Evolutionary conservation across 148 eudicot genomes (phyloP).

Genomic region (Cornus suecica): DNA sequence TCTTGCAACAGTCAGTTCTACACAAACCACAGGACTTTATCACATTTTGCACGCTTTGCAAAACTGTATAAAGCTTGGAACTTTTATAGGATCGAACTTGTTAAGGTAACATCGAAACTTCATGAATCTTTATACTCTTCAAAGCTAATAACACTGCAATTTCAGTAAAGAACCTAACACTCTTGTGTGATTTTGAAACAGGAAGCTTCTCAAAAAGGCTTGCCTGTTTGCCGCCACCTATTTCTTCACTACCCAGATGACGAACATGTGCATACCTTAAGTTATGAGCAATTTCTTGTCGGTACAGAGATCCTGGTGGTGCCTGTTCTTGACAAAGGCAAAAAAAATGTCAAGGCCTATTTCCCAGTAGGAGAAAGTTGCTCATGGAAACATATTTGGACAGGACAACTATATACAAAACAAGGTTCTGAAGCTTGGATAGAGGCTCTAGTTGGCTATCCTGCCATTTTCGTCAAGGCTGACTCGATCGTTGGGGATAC

Average conservation of each 20-base stretch:
- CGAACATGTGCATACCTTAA: constrained; percentile 68
- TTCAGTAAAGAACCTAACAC: background rate
- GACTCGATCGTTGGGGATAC: constrained; percentile 68
- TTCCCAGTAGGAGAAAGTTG: constrained; percentile 69
- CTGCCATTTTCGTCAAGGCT: constrained; percentile 82
- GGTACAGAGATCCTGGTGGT: constrained; percentile 89
- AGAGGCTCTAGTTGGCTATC: constrained; percentile 83
- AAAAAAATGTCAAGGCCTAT: constrained; percentile 64
- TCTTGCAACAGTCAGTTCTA: constrained; percentile 84
- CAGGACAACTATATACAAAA: constrained; percentile 50
- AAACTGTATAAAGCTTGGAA: constrained; percentile 95
- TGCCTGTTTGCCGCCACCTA: constrained; percentile 90
- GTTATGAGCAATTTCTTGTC: constrained; percentile 82
- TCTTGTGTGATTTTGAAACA: constrained; percentile 19
- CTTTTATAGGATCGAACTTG: constrained; percentile 87
- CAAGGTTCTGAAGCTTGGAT: constrained; percentile 66
- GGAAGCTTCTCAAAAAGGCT: constrained; percentile 89
- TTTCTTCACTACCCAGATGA: constrained; percentile 91
- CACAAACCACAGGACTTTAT: constrained; percentile 75
- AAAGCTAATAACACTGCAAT: background rate
- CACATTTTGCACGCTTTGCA: constrained; percentile 82
- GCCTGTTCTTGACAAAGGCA: constrained; percentile 84
- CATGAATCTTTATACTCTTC: background rate
- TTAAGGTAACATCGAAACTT: constrained; percentile 52
- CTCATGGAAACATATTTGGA: constrained; percentile 91